Evolutionary conservation across 768 basidiomycete genomes (phyloP).

Genomic region (Russula sp.): DNA sequence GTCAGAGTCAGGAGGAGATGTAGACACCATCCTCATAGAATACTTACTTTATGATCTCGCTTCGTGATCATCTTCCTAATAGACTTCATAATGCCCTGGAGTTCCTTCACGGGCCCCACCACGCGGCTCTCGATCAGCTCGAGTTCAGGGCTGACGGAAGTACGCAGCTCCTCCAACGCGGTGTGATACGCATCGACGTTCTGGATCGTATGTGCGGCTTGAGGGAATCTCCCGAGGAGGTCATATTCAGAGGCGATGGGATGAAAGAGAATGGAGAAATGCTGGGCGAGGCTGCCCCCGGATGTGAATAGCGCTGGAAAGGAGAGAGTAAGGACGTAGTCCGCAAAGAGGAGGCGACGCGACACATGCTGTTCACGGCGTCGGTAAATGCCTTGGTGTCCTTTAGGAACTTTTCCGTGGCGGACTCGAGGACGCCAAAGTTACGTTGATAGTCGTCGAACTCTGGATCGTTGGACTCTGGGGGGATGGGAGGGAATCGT

Average conservation of each 20-base stretch:
- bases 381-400: slow-evolving; percentile 86
- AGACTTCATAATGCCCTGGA: slow-evolving; percentile 76
- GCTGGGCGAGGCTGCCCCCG: slow-evolving; percentile 54
- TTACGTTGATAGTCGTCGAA: slow-evolving; percentile 83
- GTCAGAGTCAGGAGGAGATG: not conserved
- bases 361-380: slow-evolving; percentile 58
- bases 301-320: slow-evolving; percentile 55
- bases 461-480: slow-evolving; percentile 79
- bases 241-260: slow-evolving; percentile 73
- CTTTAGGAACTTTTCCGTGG: slow-evolving; percentile 86
- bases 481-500: not conserved
- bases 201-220: slow-evolving; percentile 65
- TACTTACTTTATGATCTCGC: slow-evolving; percentile 84
- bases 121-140: slow-evolving; percentile 90
- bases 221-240: slow-evolving; percentile 69
- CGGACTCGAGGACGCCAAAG: slow-evolving; percentile 68
- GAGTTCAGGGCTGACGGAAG: slow-evolving; percentile 78
- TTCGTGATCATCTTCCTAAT: slow-evolving; percentile 95
- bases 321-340: not conserved
- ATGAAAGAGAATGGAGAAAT: slow-evolving; percentile 55
- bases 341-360: not conserved
- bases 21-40: not conserved
- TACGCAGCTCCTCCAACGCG: slow-evolving; percentile 75
- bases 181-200: slow-evolving; percentile 67
- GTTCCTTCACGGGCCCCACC: slow-evolving; percentile 79